Conservation (phyloP, 495 filamentous ascomycete species). For the Aspergillus conjunctus region DNA sequence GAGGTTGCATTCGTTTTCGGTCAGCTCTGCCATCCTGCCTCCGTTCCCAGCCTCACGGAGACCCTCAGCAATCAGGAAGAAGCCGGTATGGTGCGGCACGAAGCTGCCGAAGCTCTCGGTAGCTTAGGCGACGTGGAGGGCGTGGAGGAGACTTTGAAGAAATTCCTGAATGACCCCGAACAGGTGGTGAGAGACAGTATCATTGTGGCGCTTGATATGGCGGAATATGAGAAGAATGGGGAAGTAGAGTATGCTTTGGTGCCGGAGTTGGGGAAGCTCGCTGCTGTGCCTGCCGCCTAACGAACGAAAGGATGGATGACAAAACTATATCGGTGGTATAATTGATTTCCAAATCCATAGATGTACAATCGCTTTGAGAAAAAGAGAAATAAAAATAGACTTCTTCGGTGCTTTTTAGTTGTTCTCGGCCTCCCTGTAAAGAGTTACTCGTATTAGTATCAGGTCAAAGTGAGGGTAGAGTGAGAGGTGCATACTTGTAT, state of each 20-base stretch:
- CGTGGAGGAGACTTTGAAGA: conserved; percentile 80
- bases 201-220: conserved; percentile 96
- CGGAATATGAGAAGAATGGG: conserved; percentile 89
- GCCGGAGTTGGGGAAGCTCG: conserved; percentile 54
- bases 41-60: conserved; percentile 81
- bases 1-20: conserved; percentile 99
- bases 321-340: conserved; percentile 32
- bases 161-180: conserved; percentile 86
- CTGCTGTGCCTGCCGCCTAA: conserved; percentile 43
- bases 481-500: conserved; percentile 65
- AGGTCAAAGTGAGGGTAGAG: conserved; percentile 26
- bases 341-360: conserved; percentile 26
- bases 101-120: conserved; percentile 96
- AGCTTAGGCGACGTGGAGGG: conserved; percentile 92
- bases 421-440: conserved; percentile 43
- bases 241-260: conserved; percentile 89
- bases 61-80: conserved; percentile 78
- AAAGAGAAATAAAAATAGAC: conserved; percentile 25
- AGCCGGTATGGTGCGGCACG: conserved; percentile 94
- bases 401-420: conserved; percentile 36
- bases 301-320: conserved; percentile 26
- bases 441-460: conserved; percentile 21
- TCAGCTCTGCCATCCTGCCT: conserved; percentile 93
- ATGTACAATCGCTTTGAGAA: conserved; percentile 23
- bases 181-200: conserved; percentile 93